Evolutionary conservation across 257 asterid species (phyloP), one percentile per base, ranked within the genome.

Genomic region (Lithospermum erythrorhizon): DNA sequence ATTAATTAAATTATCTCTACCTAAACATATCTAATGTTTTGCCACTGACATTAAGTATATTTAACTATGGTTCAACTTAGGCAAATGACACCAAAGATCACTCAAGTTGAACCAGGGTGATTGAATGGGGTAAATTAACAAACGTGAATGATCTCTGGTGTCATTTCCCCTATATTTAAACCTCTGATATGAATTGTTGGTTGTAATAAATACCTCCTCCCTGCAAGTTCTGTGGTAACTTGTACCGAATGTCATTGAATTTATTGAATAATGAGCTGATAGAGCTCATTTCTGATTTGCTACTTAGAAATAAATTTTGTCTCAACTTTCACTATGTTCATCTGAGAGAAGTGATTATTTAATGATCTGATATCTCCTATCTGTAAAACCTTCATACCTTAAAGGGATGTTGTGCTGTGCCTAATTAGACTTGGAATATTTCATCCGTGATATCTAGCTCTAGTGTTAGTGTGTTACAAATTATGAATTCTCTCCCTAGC

Each of bases 391-490:
- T 32, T 32, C 45, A 3, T 59, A 70, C 21, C 27, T 56, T 67
- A 18, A 55, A 70, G 37, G 72, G 87, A 95, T 83, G 97, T 87
- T 75, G 84, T 89, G 55, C 87, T 87, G 76, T 95, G 97, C 64
- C 30, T 32, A 22, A 58, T 21, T 37, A 20, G 30, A 20, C 20
- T 7, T 17, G 15, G 14, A 53, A 52, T 20, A 2, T 61, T 53
- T 32, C 4, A 25, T 37, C 19, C 21, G 45, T 32, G 45, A 32
- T 32, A 32, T 21, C 55, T 6, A 45, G 14, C 53, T 47, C 35
- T 29, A 23, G 55, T 16, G 25, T 9, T 49, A 48, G 7, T n/a
- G n/a, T n/a, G n/a, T n/a, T n/a, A n/a, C n/a, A 25, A 32, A 5
- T 32, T 5, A 2, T 32, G 45, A 2, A 27, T 27, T 2, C 30